Conservation (phyloP, 805 yeast species). For the Kuraishia floccosa region DNA sequence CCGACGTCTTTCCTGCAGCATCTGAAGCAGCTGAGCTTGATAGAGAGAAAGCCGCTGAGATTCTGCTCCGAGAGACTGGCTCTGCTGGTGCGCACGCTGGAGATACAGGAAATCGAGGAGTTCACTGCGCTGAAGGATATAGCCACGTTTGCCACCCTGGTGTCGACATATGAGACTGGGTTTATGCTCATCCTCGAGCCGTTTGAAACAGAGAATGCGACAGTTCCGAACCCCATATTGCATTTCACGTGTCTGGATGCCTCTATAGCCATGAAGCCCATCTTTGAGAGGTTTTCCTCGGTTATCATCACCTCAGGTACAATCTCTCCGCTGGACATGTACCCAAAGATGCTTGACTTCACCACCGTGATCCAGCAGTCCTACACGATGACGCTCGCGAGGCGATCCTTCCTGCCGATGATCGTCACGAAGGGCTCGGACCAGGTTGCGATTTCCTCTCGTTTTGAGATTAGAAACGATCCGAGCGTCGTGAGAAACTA, state of each 20-base stretch:
- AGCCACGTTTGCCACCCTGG: conserved; percentile 93
- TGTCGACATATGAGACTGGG: conserved; percentile 91
- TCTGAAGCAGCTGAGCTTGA: conserved; percentile 84
- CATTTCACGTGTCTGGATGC: conserved; percentile 95
- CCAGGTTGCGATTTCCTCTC: conserved; percentile 92
- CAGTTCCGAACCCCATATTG: conserved; percentile 93
- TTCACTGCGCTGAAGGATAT: conserved; percentile 89
- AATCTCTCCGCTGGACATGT: conserved; percentile 97
- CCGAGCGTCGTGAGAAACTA: conserved; percentile 97
- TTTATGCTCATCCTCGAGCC: conserved; percentile 90
- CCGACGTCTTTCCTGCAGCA: conserved; percentile 90
- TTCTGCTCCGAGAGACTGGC: conserved; percentile 91
- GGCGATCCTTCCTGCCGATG: conserved; percentile 89
- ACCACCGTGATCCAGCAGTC: conserved; percentile 91
- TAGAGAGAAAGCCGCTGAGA: conserved; percentile 82
- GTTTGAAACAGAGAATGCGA: conserved; percentile 83
- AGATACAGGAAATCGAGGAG: conserved; percentile 81
- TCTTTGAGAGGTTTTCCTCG: conserved; percentile 84
- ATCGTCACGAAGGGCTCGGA: conserved; percentile 96
- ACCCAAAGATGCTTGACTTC: conserved; percentile 92
- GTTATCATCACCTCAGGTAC: conserved; percentile 97
- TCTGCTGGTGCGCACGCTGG: conserved; percentile 79
- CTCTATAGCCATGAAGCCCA: conserved; percentile 94
- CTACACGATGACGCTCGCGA: conserved; percentile 89
- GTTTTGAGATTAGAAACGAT: conserved; percentile 94